phyloP scores from a whole-genome alignment of 169 alveolate genomes.

The Plasmodium relictum region DNA sequence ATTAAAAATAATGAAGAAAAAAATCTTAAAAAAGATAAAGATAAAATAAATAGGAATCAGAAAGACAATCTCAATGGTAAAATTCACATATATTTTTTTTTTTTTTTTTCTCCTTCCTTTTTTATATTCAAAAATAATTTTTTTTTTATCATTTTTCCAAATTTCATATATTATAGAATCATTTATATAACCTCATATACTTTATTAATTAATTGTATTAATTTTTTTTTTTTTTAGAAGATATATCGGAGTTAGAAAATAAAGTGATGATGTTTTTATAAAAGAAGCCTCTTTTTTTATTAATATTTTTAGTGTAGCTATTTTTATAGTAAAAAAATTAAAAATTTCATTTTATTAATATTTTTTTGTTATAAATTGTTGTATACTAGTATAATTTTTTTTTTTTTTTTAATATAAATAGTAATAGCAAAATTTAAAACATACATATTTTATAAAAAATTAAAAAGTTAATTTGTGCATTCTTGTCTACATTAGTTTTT shows the following conservation, averaged over 20 bases:
- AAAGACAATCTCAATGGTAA: conserved; percentile 41
- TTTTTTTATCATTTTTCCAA: background rate
- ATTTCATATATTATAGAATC: background rate
- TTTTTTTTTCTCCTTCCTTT: too few relatives aligned
- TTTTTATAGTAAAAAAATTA: too few relatives aligned
- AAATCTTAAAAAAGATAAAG: background rate
- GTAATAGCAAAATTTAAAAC: too few relatives aligned
- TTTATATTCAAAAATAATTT: background rate
- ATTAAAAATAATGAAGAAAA: conserved; percentile 20
- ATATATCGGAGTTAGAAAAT: conserved; percentile 56
- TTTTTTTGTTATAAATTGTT: too few relatives aligned
- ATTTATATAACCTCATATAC: background rate
- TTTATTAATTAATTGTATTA: background rate
- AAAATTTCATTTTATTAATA: too few relatives aligned
- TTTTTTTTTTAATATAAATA: too few relatives aligned
- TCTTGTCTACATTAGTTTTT: background rate
- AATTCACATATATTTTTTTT: background rate
- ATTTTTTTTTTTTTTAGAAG: conserved; percentile 36
- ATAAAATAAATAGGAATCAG: conserved; percentile 1
- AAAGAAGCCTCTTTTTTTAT: background rate
- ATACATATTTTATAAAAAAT: background rate
- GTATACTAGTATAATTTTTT: too few relatives aligned
- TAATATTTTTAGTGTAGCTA: too few relatives aligned
- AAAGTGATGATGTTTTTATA: conserved; percentile 64
- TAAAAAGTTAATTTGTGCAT: background rate